Base-by-base conservation (phyloP, 192 early-diverging fungal genomes). In the Obelidium mucronatum region DNA sequence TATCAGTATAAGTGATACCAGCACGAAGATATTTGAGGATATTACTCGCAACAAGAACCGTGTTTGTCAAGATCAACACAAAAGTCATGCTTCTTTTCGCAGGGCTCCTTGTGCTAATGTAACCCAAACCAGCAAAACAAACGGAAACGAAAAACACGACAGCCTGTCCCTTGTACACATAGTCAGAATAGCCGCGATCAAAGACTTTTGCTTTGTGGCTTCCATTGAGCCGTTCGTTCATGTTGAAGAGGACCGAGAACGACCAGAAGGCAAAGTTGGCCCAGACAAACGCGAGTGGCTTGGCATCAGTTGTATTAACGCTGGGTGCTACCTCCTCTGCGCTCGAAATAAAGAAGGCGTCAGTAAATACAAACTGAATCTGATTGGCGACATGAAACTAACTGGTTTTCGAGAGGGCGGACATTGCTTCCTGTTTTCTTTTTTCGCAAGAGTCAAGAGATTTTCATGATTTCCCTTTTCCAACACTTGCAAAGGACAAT, bases 141-240 rank as follows among this genome's bases (percentile, higher is more conserved):
- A 11, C 24, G 17, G 68, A 76, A 34, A 72, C 24, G 2, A 48
- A 26, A 67, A 78, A 81, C 22, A 53, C 62, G 31, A 54, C 55
- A 4, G 70, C 70, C 52, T 22, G 40, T 17, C 42, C 67, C 48
- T 56, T 52, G 73, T 81, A 81, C 31, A 42, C 58, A 66, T 36
- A 60, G 40, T 81, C 80, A 44, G 80, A 40, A 40, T 35, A 31
- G 15, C 76, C 76, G 35, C 80, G 76, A 59, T 81, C 55, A 64
- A 77, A 71, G 2, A 30, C 28, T 70, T 61, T 71, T 2, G 34
- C 8, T 0, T 48, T 28, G 37, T 26, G 24, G 39, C 62, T 39
- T 6, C 51, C 51, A 37, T 71, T 59, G 51, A 80, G 60, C 31
- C 40, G 33, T 17, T 48, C n/a, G 39, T 70, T 59, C 26, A 61